Conservation (phyloP, 768 basidiomycete species). For the Lentinula boryana region DNA sequence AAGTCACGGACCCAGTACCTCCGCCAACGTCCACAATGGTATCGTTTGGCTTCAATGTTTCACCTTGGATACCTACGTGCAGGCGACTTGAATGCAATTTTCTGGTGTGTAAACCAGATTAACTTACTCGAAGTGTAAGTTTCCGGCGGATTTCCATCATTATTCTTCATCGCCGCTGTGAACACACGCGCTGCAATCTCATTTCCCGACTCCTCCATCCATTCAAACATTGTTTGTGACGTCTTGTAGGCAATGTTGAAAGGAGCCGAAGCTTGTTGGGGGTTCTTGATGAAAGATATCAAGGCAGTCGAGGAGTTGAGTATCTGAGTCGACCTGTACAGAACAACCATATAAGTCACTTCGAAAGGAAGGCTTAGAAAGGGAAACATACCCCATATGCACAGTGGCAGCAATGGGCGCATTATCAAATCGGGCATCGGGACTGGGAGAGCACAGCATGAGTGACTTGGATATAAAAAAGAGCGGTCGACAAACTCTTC, state of each 20-base stretch:
- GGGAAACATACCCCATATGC: slow-evolving; percentile 10
- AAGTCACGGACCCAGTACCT: slow-evolving; percentile 23
- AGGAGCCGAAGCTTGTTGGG: slow-evolving; percentile 8
- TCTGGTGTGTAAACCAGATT: background rate
- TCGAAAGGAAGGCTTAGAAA: background rate
- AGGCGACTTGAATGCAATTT: background rate
- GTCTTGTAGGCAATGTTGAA: slow-evolving; percentile 21
- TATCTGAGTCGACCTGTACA: background rate
- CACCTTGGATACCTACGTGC: slow-evolving; percentile 15
- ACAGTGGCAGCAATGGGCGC: slow-evolving; percentile 14
- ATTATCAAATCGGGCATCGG: slow-evolving; percentile 12
- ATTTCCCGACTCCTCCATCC: slow-evolving; percentile 26
- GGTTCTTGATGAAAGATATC: slow-evolving; percentile 4
- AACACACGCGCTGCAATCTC: slow-evolving; percentile 20
- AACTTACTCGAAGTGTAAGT: background rate
- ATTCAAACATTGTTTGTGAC: slow-evolving; percentile 20
- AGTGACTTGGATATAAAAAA: background rate
- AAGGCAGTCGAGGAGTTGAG: background rate
- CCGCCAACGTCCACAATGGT: slow-evolving; percentile 30
- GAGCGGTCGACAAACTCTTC: slow-evolving; percentile 16
- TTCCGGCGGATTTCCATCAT: background rate
- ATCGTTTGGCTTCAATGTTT: slow-evolving; percentile 10
- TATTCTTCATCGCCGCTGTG: slow-evolving; percentile 16
- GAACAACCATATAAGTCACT: no score
- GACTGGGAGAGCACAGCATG: slow-evolving; percentile 7